Base-by-base conservation (phyloP, 495 filamentous ascomycete genomes). In the Delitschia confertaspora region DNA sequence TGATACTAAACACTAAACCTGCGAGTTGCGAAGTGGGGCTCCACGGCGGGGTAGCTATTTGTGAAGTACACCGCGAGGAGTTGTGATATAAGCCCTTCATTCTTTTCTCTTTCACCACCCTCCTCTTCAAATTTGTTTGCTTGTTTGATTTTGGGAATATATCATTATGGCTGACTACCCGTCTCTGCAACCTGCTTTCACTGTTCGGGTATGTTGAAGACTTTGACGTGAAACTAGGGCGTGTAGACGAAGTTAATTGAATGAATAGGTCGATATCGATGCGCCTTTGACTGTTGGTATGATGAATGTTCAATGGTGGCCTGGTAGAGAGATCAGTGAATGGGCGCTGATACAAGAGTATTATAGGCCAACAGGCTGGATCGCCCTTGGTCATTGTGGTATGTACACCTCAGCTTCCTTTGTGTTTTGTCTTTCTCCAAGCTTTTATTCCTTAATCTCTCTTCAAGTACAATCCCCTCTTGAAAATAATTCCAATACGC, bases 121-220 rank as follows among this genome's bases (percentile, higher is more conserved):
- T n/a, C n/a, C n/a, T n/a, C n/a, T n/a, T n/a, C n/a, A n/a, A n/a
- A n/a, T n/a, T n/a, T n/a, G n/a, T n/a, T n/a, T n/a, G n/a, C n/a
- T n/a, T n/a, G n/a, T n/a, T n/a, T n/a, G n/a, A n/a, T n/a, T n/a
- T n/a, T n/a, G n/a, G n/a, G n/a, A n/a, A n/a, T n/a, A n/a, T n/a
- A n/a, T n/a, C n/a, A 52, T 17, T 42, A 68, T 69, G 66, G 55
- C 66, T 2, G 64, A 50, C 16, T 72, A 62, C 37, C 69, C 69
- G 4, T 43, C 47, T 25, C 56, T 69, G 38, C 52, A 69, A 43
- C 69, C 68, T 5, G 69, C 69, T 13, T 65, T 70, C 46, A 72
- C 67, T 3, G 43, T 72, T 21, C 44, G 56, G 51, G 68, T 69
- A 49, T 16, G 55, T 43, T 10, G 1, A 5, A 14, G 25, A 24